These are phyloP conservation scores for Beauveria varroae DNA, from an alignment of 2,329 filamentous ascomycete genomes.

Conservation along the genomic window DNA sequence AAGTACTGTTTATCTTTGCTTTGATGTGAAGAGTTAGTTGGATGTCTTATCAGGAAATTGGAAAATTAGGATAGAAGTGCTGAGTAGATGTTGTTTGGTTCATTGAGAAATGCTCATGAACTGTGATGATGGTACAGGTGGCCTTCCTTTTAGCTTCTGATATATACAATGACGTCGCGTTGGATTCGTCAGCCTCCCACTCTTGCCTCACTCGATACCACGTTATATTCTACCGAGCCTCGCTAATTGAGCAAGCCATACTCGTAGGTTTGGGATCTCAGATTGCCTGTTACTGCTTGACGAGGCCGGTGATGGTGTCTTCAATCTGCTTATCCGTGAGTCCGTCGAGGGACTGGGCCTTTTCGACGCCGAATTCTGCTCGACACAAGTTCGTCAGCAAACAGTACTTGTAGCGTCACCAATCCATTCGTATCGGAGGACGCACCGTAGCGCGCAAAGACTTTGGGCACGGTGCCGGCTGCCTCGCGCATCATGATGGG, in stretches of 20 bases:
- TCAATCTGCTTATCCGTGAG: constrained; percentile 55
- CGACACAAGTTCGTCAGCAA: not conserved
- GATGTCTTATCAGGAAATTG: not conserved
- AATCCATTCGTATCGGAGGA: not conserved
- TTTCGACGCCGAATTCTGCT: constrained; percentile 49
- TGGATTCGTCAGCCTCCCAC: not conserved
- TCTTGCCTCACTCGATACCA: not conserved
- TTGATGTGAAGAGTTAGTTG: not conserved
- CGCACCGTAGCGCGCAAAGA: constrained; percentile 88
- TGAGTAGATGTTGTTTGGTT: not conserved
- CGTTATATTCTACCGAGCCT: not conserved
- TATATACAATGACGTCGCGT: constrained; percentile 9
- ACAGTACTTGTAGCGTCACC: not conserved
- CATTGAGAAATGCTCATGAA: not conserved
- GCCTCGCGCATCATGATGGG: constrained; percentile 96
- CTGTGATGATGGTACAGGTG: constrained; percentile 12
- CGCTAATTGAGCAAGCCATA: not conserved
- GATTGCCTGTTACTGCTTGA: constrained; percentile 29
- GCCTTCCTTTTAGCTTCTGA: constrained; percentile 3
- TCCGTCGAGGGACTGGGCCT: constrained; percentile 50
- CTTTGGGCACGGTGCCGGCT: constrained; percentile 69
- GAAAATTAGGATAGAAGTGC: not conserved
- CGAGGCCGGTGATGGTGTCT: constrained; percentile 47
- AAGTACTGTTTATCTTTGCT: not conserved
- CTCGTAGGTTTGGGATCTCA: too few relatives aligned